phyloP scores from a whole-genome alignment of 2,329 filamentous ascomycete genomes.

The Talaromyces sp. region DNA sequence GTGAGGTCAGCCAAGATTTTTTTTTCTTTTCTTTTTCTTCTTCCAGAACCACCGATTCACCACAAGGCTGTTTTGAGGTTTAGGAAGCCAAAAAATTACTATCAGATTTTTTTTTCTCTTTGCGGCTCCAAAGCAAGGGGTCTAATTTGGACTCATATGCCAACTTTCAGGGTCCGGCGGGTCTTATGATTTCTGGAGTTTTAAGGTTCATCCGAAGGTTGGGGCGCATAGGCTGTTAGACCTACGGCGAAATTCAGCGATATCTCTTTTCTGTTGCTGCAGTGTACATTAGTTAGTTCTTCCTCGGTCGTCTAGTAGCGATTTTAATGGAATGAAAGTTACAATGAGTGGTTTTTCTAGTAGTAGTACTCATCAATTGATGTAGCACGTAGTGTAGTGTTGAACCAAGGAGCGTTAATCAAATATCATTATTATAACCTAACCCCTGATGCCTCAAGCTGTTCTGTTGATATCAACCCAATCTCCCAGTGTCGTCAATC shows the following conservation, averaged over 20 bases:
- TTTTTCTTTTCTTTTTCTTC: not conserved
- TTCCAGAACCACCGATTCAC: not conserved
- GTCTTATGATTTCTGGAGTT: not conserved
- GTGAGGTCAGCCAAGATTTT: not conserved
- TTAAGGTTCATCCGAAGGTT: slow-evolving; percentile 1
- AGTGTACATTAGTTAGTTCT: slow-evolving; percentile 8
- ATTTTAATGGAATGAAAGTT: not conserved
- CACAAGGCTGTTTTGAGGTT: not conserved
- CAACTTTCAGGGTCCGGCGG: not conserved
- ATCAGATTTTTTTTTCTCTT: not conserved
- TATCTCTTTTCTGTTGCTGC: not conserved
- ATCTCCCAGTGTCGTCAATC: too few species aligned
- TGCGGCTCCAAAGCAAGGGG: not conserved
- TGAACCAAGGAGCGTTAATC: not conserved
- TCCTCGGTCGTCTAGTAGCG: not conserved
- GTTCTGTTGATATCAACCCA: not conserved
- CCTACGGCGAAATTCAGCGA: slow-evolving; percentile 6
- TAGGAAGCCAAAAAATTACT: not conserved
- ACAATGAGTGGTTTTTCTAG: not conserved
- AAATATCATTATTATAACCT: not conserved
- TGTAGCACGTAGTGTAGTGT: too few species aligned
- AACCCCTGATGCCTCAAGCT: not conserved
- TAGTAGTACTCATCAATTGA: not conserved
- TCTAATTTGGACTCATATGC: not conserved
- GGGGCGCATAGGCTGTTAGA: slow-evolving; percentile 7